Base-by-base conservation (phyloP, 441 rosid species). In the Dalechampia spathulata region DNA sequence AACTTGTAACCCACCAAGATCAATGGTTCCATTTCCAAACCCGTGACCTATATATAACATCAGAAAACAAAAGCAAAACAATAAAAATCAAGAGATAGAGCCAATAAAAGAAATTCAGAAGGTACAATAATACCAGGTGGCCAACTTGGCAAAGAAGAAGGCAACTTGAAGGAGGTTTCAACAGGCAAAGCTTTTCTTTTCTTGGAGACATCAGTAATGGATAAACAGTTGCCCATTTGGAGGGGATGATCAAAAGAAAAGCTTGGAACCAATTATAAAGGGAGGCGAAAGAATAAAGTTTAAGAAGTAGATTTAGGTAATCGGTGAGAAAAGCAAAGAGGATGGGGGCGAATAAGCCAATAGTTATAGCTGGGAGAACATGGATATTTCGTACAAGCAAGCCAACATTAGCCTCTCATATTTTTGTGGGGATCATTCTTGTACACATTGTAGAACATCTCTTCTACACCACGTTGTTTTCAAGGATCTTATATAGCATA, bases 1-100 rank as follows among this genome's bases (percentile, higher is more conserved):
- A 7, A 85, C 92, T 62, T 76, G 63, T 6, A 90, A 65, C 34
- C 90, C 98, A 49, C 95, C 98, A 0, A 90, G 74, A 62, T 83
- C 87, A 42, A 90, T 71, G 27, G 60, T 67, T 52, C 83, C 83
- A 34, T 41, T 75, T n/a, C 78, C 94, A 67, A 87, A 90, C 0
- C 86, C 92, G 9, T 66, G 68, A 44, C 86, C 95, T 84, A 49
- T 25, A 37, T 0, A 15, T 50, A 34, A 15, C 11, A 12, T 34
- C 1, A 5, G 4, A 3, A 12, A 19, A 46, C 17, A 9, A 17
- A 1, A 2, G 2, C 11, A 56, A 7, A 19, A 30, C 6, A 42
- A 30, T 12, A 20, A 3, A 2, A 16, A 16, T 49, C 11, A 10
- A n/a, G 2, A 1, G 9, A 16, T 19, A 20, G 20, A 17, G 11